Conservation (phyloP, 2,329 filamentous ascomycete genomes). For the Exophiala alcalophila region DNA sequence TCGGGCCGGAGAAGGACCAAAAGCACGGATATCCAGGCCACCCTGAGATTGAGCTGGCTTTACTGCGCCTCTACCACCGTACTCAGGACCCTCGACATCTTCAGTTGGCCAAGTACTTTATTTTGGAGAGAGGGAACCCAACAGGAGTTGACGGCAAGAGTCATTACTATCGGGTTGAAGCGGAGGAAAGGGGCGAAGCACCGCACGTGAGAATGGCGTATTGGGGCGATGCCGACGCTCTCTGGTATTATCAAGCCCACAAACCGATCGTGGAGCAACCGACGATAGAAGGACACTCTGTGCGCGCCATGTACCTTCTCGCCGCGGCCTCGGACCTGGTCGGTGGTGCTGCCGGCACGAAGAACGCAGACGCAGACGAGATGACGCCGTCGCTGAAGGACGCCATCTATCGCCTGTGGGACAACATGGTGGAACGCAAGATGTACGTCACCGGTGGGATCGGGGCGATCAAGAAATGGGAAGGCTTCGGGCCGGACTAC, state of each 20-base stretch:
- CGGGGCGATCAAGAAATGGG: conserved; percentile 57
- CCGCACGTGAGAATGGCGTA: conserved; percentile 50
- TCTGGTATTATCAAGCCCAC: conserved; percentile 59
- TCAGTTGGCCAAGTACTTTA: conserved; percentile 55
- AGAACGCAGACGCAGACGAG: too few relatives aligned
- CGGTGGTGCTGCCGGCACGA: conserved; percentile 26
- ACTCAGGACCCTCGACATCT: conserved; percentile 42
- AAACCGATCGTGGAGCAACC: conserved; percentile 53
- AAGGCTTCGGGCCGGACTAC: conserved; percentile 60
- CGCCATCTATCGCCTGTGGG: conserved; percentile 53
- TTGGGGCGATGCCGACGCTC: conserved; percentile 9
- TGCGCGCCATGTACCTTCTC: conserved; percentile 60
- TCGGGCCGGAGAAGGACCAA: conserved; percentile 52
- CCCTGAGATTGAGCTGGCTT: conserved; percentile 53
- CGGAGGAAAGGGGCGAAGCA: conserved; percentile 49
- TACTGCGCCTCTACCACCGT: conserved; percentile 46
- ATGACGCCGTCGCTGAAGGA: conserved; percentile 39
- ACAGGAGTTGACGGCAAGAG: conserved; percentile 49
- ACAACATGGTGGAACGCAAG: conserved; percentile 60
- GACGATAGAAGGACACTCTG: conserved; percentile 58
- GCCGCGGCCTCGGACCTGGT: conserved; percentile 58
- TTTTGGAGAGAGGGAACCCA: conserved; percentile 57
- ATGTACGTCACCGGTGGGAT: conserved; percentile 64
- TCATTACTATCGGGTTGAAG: conserved; percentile 58
- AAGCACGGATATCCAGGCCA: conserved; percentile 61